phyloP scores from a whole-genome alignment of 2,329 filamentous ascomycete species.

The Cladosporium sp. region DNA sequence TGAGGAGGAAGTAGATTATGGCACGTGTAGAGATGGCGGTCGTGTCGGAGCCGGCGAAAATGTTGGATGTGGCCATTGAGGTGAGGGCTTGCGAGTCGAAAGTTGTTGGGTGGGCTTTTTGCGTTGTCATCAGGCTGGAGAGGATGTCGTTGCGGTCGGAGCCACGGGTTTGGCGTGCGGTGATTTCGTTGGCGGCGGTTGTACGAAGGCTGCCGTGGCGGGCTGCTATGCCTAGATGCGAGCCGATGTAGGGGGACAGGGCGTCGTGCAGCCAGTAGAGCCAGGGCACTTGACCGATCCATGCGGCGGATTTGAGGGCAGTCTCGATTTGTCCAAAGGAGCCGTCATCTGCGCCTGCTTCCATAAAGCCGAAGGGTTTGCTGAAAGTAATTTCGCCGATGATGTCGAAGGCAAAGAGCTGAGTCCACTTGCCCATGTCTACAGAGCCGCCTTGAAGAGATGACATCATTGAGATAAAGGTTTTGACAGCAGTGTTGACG shows the following conservation, averaged over 20 bases:
- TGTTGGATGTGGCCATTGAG: constrained; percentile 32
- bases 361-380: constrained; percentile 49
- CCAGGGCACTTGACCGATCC: constrained; percentile 22
- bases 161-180: constrained; percentile 31
- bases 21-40: constrained; percentile 37
- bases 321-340: constrained; percentile 14
- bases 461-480: constrained; percentile 33
- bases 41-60: constrained; percentile 41
- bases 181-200: constrained; percentile 25
- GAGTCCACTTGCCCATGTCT: constrained; percentile 47
- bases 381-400: constrained; percentile 53
- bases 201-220: constrained; percentile 25
- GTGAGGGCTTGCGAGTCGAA: constrained; percentile 39
- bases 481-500: constrained; percentile 34
- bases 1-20: constrained; percentile 37
- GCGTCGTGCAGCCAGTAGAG: constrained; percentile 30
- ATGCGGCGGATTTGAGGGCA: constrained; percentile 21
- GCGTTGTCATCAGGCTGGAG: constrained; percentile 44
- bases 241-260: constrained; percentile 21
- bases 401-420: constrained; percentile 54
- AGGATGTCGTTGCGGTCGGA: constrained; percentile 46
- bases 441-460: constrained; percentile 37
- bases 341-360: constrained; percentile 32
- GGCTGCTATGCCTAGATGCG: constrained; percentile 24
- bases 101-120: constrained; percentile 34